phyloP scores from a whole-genome alignment of 352 stramenopile species.

The Phytophthora sp. region DNA sequence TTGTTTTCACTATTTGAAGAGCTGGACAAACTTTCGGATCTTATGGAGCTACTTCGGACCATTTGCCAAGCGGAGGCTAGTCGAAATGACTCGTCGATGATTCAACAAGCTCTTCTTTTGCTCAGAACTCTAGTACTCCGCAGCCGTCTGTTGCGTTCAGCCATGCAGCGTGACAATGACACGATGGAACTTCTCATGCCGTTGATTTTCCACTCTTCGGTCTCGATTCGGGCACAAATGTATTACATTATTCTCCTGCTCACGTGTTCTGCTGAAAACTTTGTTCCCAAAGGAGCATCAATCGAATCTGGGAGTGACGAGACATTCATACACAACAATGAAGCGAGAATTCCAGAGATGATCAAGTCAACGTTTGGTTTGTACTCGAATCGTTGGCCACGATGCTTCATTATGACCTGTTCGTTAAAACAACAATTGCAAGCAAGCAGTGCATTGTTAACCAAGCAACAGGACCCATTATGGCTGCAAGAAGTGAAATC shows the following conservation, averaged over 20 bases:
- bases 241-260: constrained; percentile 69
- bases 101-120: constrained; percentile 37
- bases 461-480: constrained; percentile 14
- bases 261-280: constrained; percentile 58
- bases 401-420: constrained; percentile 38
- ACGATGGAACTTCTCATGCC: constrained; percentile 37
- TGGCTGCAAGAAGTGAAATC: constrained; percentile 34
- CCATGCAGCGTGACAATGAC: constrained; percentile 34
- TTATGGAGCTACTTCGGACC: constrained; percentile 23
- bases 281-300: constrained; percentile 19
- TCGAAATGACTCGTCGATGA: constrained; percentile 19
- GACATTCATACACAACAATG: neutral
- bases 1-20: constrained; percentile 49
- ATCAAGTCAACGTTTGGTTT: constrained; percentile 52
- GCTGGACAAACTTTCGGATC: constrained; percentile 38
- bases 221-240: constrained; percentile 54
- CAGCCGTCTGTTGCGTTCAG: constrained; percentile 40
- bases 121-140: constrained; percentile 53
- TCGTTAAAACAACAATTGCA: constrained; percentile 28
- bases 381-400: constrained; percentile 43
- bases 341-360: constrained; percentile 33
- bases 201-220: constrained; percentile 48
- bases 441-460: constrained; percentile 12
- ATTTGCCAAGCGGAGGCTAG: constrained; percentile 15
- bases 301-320: neutral